Percentiles rank a stretch among this genome's conserved stretches.
Evolutionary conservation across 257 asterid genomes (phyloP).

Genomic region (Asclepias syriaca): DNA sequence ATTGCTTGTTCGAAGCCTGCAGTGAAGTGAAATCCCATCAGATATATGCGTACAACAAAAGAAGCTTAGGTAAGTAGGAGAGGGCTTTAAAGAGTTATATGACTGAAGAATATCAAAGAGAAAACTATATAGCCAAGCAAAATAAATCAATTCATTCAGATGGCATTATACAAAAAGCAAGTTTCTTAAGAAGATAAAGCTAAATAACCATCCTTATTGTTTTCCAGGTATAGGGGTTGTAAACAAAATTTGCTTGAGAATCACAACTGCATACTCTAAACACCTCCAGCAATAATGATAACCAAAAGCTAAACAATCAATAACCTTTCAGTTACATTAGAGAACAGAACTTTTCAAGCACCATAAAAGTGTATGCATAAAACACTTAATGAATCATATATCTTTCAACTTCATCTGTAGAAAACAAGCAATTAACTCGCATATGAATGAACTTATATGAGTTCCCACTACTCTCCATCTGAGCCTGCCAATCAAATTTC

Average conservation of each 20-base stretch:
- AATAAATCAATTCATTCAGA: background rate
- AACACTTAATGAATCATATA: background rate
- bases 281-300: background rate
- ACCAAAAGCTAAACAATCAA: background rate
- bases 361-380: background rate
- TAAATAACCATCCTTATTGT: background rate
- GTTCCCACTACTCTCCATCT: background rate
- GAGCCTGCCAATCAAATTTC: background rate
- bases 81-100: background rate
- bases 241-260: background rate
- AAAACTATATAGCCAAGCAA: background rate
- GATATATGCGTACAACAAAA: background rate
- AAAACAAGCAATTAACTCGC: background rate
- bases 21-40: background rate
- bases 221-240: background rate
- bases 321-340: background rate
- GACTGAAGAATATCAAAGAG: background rate
- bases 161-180: background rate
- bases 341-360: background rate
- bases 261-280: background rate
- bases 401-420: background rate
- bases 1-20: constrained; percentile 92
- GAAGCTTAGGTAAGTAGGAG: background rate
- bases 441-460: background rate
- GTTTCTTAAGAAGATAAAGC: background rate